Evolutionary conservation across 1,284 basidiomycete genomes (phyloP), one percentile per base, ranked within the genome.

Genomic region (Polyporus tsugae): DNA sequence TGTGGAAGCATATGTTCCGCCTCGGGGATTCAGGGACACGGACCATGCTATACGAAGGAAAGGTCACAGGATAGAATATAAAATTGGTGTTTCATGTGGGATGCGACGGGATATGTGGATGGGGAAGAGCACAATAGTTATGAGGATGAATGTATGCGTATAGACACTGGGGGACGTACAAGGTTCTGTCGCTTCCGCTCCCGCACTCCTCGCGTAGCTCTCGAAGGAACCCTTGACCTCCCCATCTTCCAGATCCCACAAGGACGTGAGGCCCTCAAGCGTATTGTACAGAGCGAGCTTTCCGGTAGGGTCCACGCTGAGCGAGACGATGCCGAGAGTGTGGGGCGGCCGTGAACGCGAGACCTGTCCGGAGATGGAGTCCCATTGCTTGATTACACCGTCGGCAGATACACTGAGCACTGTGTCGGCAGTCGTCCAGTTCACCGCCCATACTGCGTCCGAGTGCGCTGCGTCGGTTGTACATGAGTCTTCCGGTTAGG

Each of bases 391-490:
- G 75, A 92, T 84, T 5, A 86, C 84, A 13, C 94, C 93, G 74
- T 95, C 93, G 1, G 92, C 91, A 11, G 91, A 92, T 36, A 89
- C 84, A 2, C 91, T 93, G 49, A 95, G 77, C 4, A 88, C 85
- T 69, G 94, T 91, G 49, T 87, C 84, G 0, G 76, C 71, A 13
- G 84, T 76, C 0, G 93, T 92, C 93, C 94, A 97, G 36, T 86
- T 82, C 15, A 93, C 82, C 69, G 89, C 93, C 89, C 95, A 96
- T 62, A 96, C 85, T 58, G 94, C 89, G 79, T 95, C 95, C 63
- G 83, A 82, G 79, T 95, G 94, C n/a, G 91, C 93, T 94, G 81
- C 53, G 73, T 73, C 60, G 52, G 36, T 69, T 60, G 57, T 65
- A 17, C 36, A 62, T 67, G 64, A 68, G 61, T 59, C 13, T 42